A percentile compares a stretch with the other conserved stretches of the same genome.
phyloP scores from a whole-genome alignment of 192 early-diverging fungal genomes.

The Coemansia sp. region DNA sequence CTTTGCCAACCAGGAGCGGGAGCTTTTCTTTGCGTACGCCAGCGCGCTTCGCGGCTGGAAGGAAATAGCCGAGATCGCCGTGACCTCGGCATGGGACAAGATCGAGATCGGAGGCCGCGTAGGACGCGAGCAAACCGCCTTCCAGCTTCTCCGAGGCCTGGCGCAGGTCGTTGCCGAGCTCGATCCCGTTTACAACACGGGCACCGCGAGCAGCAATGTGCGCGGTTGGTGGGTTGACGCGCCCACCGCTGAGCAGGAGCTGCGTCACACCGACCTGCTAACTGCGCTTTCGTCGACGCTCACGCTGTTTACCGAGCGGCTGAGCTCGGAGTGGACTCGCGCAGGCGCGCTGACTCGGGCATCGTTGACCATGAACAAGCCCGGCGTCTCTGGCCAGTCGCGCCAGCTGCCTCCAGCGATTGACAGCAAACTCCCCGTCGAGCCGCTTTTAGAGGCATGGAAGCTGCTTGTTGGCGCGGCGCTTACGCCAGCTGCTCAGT shows the following conservation, averaged over 20 bases:
- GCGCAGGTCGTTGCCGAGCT: constrained; percentile 52
- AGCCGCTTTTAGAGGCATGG: constrained; percentile 56
- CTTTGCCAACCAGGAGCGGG: constrained; percentile 68
- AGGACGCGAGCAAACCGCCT: constrained; percentile 54
- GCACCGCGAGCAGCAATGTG: background rate
- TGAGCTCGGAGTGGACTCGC: constrained; percentile 43
- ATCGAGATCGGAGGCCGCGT: constrained; percentile 62
- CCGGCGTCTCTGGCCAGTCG: constrained; percentile 42
- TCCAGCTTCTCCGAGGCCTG: constrained; percentile 65
- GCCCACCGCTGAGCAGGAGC: constrained; percentile 30
- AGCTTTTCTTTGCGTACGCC: constrained; percentile 64
- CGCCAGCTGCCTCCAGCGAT: constrained; percentile 39
- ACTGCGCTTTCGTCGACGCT: constrained; percentile 41
- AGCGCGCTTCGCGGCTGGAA: constrained; percentile 79
- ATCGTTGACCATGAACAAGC: constrained; percentile 32
- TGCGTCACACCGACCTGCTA: constrained; percentile 37
- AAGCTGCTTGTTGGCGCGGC: constrained; percentile 61
- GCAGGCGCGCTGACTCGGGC: constrained; percentile 32
- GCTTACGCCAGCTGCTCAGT: constrained; percentile 53
- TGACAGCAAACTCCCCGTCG: constrained; percentile 55
- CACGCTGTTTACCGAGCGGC: constrained; percentile 34
- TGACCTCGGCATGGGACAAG: constrained; percentile 57
- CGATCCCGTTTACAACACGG: constrained; percentile 22
- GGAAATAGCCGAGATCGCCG: constrained; percentile 69
- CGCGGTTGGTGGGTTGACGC: constrained; percentile 26